Evolutionary conservation across 768 basidiomycete genomes (phyloP).

Genomic region (Suillus plorans): DNA sequence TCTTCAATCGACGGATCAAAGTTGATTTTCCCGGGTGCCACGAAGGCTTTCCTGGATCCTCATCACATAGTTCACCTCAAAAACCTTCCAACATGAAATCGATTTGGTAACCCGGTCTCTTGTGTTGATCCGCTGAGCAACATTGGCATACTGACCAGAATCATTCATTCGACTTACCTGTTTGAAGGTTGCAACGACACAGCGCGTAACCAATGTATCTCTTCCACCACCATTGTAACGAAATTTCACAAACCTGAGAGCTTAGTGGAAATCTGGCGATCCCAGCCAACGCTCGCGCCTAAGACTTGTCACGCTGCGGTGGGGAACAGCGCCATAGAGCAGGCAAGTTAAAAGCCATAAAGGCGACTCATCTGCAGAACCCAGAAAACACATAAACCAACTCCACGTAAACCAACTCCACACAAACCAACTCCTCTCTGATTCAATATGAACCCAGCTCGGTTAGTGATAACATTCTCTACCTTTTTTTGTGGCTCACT

Average conservation of each 20-base stretch:
- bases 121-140: background rate
- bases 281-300: background rate
- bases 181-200: background rate
- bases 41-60: background rate
- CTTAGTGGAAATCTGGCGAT: background rate
- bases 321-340: background rate
- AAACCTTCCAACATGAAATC: background rate
- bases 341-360: background rate
- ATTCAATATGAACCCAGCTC: background rate
- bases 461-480: background rate
- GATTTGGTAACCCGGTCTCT: background rate
- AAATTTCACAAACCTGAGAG: background rate
- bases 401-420: background rate
- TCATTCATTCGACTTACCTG: background rate
- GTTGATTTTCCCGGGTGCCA: background rate
- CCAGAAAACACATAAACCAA: background rate
- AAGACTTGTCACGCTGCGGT: background rate
- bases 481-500: background rate
- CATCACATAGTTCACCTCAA: too few relatives aligned
- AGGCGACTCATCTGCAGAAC: background rate
- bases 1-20: background rate
- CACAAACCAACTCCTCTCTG: background rate
- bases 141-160: background rate
- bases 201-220: background rate
- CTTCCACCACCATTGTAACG: slow-evolving; percentile 1